Evolutionary conservation across 2,329 filamentous ascomycete species (phyloP), one percentile per base, ranked within the genome.

Genomic region (Colletotrichum sp.): DNA sequence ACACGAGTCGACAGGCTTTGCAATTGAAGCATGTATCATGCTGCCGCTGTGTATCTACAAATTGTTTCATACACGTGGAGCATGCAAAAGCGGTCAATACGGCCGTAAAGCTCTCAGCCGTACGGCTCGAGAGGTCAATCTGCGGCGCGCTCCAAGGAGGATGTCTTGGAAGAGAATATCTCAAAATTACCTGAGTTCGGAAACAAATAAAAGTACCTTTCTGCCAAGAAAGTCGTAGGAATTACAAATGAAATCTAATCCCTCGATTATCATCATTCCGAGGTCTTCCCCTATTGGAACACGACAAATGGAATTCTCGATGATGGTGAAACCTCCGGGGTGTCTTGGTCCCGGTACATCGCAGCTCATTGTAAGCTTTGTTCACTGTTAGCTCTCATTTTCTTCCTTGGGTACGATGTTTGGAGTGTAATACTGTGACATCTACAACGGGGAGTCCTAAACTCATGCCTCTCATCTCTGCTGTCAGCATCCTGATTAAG

Each of bases 241-340:
- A 2, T 9, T 9, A 5, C 9, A 6, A n/a, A 43, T n/a, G 38
- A 43, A n/a, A 2, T 9, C 9, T 2, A 10, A 6, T 2, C 1
- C 9, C 18, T 43, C 38, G 3, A n/a, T 43, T 3, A 9, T 9
- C 8, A 10, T 30, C 9, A 16, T n/a, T n/a, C 0, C 9, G 38
- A n/a, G 38, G 18, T n/a, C 18, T 36, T 16, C 7, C 7, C 34
- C 34, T 36, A 13, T 16, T 32, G 10, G 4, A 30, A 30, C 9
- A 10, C 30, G 8, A 10, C 30, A 30, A 32, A 6, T 32, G 18
- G 38, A 43, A n/a, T n/a, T 6, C 38, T n/a, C 18, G 5, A 9
- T 43, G 1, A 6, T 10, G 38, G 9, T 43, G 18, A 5, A n/a
- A n/a, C 8, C 0, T 43, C 18, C 2, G 0, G 38, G 9, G 38